phyloP scores from a whole-genome alignment of 2,329 filamentous ascomycete species.

The Ascochyta clinopodiicola region DNA sequence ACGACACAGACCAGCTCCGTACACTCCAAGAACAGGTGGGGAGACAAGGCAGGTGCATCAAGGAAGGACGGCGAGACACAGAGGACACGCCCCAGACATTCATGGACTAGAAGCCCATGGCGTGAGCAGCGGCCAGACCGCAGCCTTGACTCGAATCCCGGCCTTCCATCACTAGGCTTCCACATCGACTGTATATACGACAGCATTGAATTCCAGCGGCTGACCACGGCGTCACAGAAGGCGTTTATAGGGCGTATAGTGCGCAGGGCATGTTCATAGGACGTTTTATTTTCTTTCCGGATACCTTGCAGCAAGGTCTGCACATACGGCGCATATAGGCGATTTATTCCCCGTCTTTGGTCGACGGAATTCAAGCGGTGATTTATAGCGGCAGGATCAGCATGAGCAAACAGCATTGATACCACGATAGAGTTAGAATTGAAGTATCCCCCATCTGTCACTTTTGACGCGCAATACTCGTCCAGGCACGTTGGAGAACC shows the following conservation, averaged over 20 bases:
- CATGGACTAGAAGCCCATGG: constrained; percentile 13
- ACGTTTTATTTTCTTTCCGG: not conserved
- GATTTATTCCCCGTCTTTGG: not conserved
- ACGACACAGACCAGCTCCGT: constrained; percentile 37
- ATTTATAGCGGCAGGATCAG: not conserved
- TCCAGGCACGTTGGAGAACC: not conserved
- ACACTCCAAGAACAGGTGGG: constrained; percentile 49
- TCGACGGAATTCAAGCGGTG: not conserved
- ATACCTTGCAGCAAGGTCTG: constrained; percentile 8
- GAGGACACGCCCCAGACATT: constrained; percentile 18
- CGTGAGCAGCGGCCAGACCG: not conserved
- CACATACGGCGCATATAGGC: constrained; percentile 7
- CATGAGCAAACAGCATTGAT: constrained; percentile 8
- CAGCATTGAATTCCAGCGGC: constrained; percentile 3
- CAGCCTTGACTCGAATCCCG: not conserved
- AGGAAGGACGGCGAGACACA: constrained; percentile 28
- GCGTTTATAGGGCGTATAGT: not conserved
- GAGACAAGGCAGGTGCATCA: constrained; percentile 47
- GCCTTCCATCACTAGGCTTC: constrained; percentile 6
- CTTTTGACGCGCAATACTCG: not conserved
- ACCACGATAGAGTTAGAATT: constrained; percentile 4
- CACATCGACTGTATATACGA: constrained; percentile 8
- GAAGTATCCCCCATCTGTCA: constrained; percentile 5
- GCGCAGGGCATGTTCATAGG: not conserved
- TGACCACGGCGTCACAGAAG: not conserved